Evolutionary conservation across 176 grass and related monocot genomes (phyloP), one percentile per base, ranked within the genome.

Genomic region (Carex scoparia): DNA sequence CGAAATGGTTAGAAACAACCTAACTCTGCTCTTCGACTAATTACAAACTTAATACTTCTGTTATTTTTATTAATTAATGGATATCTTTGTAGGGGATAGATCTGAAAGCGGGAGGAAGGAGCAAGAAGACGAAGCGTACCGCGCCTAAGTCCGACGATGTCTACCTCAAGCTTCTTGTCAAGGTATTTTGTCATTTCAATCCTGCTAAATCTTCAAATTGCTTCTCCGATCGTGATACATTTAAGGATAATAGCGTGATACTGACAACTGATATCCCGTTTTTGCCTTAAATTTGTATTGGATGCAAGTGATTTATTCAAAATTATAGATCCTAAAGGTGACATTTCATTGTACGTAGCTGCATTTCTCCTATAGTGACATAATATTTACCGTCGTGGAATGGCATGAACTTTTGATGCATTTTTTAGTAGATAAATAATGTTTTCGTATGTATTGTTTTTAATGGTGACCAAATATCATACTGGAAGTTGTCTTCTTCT

Each of bases 91-190:
- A 91, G 89, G 89, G 89, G 66, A 91, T 94, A 58, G 92, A 94
- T 82, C 92, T 94, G 64, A 83, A 85, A 53, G 92, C 92, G 46
- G 92, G 92, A 79, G 92, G 91, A 70, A 86, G 91, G 65, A 91
- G 85, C 86, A 91, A 93, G 91, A 93, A 88, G 87, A 90, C 91
- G 59, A 91, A 87, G 62, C 91, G 89, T 78, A 93, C 87, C 61
- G 91, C 89, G 84, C 91, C 91, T 53, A 94, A 89, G 18, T 88
- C 92, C 0, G 92, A 94, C 42, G 92, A 94, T 87, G 92, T 94
- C 37, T 94, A 94, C 85, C 87, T 94, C 85, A 91, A 89, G 87
- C 87, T 94, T 83, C 87, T 94, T 56, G 92, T 91, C 73, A 94
- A 91, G 92, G 89, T 94, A 10, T 57, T 27, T 54, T 46, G 23